Evolutionary conservation across 179 eudicot species (phyloP), one percentile per base, ranked within the genome.

Genomic region (Pouteria campechiana): DNA sequence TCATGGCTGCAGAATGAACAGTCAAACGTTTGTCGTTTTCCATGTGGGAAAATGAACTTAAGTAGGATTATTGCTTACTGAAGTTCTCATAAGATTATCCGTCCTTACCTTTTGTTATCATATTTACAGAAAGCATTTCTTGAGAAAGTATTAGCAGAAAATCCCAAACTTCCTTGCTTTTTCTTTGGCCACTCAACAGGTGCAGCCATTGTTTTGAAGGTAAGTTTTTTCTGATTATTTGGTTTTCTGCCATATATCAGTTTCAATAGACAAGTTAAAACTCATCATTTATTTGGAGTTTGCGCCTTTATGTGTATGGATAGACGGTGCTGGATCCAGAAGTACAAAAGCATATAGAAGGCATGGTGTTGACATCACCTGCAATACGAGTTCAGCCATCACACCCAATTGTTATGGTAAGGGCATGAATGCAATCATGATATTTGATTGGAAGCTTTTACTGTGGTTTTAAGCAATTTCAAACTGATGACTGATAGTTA

Each of bases 161-260:
- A 82, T 57, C 70, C 81, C 3, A 67, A 67, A 3, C 64, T 86
- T 47, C 89, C 83, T 8, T 79, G 78, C 50, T 86, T 86, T 64
- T 79, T 80, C 72, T 76, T 86, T 60, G 96, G 83, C 41, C 96
- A 86, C 54, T 86, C 93, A 0, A 86, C 93, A 17, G 89, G 96
- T 44, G 96, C 65, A 55, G 90, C 96, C 33, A 83, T 87, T 35
- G 37, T 75, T 19, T 78, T 87, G 30, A 83, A 82, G 78, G 95
- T 84, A 37, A 45, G 47, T 21, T 23, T 31, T 17, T 11, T 44
- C 17, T 31, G n/a, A 44, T 12, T 17, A 17, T 23, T 16, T 17
- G 21, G 12, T 5, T 14, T 27, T 44, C 19, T 25, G 7, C n/a
- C n/a, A n/a, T n/a, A n/a, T n/a, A 5, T 17, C 17, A 28, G 18